These are phyloP conservation scores for Suillus paluster DNA, from an alignment of 768 basidiomycete species.

Conservation along the genomic window DNA sequence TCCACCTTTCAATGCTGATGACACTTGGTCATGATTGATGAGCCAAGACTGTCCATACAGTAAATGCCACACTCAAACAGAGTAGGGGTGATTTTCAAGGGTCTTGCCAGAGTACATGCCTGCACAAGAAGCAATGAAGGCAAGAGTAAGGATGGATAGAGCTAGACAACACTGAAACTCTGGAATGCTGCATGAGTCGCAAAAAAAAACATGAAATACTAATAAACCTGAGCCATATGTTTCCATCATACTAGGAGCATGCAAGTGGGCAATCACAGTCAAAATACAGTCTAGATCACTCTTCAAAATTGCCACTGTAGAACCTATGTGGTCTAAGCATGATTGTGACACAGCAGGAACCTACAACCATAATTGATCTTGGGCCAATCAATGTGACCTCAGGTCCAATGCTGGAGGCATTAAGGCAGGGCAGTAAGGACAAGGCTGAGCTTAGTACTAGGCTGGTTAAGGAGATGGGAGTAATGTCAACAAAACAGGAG, in stretches of 20 bases:
- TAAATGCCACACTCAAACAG: slow-evolving; percentile 51
- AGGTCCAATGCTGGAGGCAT: slow-evolving; percentile 21
- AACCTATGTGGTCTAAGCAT: background rate
- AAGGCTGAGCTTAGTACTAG: slow-evolving; percentile 7
- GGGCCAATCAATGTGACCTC: slow-evolving; percentile 32
- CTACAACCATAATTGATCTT: slow-evolving; percentile 33
- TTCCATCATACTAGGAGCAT: slow-evolving; percentile 33
- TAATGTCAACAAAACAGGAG: too few species aligned
- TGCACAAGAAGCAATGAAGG: slow-evolving; percentile 41
- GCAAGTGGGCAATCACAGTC: slow-evolving; percentile 26
- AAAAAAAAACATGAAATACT: slow-evolving; percentile 44
- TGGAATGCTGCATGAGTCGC: slow-evolving; percentile 31
- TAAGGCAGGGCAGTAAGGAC: slow-evolving; percentile 15
- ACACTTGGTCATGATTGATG: slow-evolving; percentile 28
- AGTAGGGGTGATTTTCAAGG: slow-evolving; percentile 42
- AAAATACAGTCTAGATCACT: slow-evolving; percentile 20
- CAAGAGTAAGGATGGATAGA: slow-evolving; percentile 20
- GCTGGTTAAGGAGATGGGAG: too few species aligned
- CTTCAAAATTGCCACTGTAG: background rate
- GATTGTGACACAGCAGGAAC: slow-evolving; percentile 9
- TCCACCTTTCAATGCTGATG: slow-evolving; percentile 28
- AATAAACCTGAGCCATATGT: slow-evolving; percentile 46
- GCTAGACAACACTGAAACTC: slow-evolving; percentile 35
- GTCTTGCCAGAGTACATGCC: too few species aligned
- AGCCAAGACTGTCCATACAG: slow-evolving; percentile 44